Conservation (phyloP, 768 basidiomycete genomes). For the Boletus rufocinnamomeus region DNA sequence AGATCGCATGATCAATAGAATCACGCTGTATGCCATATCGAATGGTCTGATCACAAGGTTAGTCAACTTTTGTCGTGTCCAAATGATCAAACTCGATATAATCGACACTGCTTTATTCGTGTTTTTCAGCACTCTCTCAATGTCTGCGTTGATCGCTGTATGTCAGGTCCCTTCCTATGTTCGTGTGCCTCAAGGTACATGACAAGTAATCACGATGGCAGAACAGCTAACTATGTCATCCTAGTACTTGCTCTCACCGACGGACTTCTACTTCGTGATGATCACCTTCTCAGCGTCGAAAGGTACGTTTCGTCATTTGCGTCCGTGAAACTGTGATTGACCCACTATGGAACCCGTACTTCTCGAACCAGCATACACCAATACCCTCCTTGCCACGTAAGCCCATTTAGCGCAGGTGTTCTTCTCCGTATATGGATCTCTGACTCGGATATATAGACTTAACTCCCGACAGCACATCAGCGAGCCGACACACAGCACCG, state of each 20-base stretch:
- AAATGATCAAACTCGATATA: background rate
- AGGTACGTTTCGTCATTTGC: background rate
- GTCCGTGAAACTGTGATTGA: background rate
- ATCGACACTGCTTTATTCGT: background rate
- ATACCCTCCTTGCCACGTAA: constrained; percentile 1
- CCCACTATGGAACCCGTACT: background rate
- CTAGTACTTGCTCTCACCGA: background rate
- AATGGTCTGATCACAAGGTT: background rate
- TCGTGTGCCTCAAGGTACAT: background rate
- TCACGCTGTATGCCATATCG: background rate
- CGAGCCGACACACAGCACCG: background rate
- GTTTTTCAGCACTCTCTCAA: background rate
- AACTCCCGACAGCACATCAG: background rate
- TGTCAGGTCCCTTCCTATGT: background rate
- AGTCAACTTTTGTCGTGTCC: background rate
- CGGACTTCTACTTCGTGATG: background rate
- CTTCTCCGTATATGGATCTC: background rate
- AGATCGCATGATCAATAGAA: background rate
- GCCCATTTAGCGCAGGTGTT: background rate
- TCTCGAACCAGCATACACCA: background rate
- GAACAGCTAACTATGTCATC: background rate
- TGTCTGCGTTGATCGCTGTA: background rate
- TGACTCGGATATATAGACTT: background rate
- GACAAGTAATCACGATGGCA: background rate
- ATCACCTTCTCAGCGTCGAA: background rate